These are phyloP conservation scores for Fusarium proliferatum DNA, from an alignment of 2,329 filamentous ascomycete species.

Conservation along the genomic window DNA sequence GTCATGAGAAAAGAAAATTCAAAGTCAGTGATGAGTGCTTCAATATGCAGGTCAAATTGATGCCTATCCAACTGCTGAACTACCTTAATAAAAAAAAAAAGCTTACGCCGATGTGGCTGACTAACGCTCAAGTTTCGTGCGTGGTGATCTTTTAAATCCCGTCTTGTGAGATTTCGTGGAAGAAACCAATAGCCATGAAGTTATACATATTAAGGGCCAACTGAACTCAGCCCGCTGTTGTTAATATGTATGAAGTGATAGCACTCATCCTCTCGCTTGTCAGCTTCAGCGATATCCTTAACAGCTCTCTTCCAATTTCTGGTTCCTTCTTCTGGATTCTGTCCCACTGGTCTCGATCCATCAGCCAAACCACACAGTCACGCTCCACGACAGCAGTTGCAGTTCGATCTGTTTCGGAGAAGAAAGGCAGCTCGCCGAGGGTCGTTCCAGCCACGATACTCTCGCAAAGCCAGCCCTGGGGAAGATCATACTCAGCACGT, in stretches of 20 bases:
- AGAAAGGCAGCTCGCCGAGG: conserved; percentile 96
- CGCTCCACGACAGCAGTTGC: conserved; percentile 87
- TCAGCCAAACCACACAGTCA: conserved; percentile 83
- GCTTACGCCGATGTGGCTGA: conserved; percentile 18
- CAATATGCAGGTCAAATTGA: background rate
- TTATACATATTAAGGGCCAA: background rate
- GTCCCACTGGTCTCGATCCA: conserved; percentile 78
- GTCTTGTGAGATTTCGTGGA: background rate
- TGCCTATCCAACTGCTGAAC: background rate
- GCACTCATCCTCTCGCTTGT: conserved; percentile 91
- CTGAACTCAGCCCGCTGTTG: conserved; percentile 56
- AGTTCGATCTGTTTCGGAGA: conserved; percentile 87
- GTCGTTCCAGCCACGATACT: conserved; percentile 94
- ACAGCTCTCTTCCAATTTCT: conserved; percentile 83
- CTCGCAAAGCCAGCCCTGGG: conserved; percentile 89
- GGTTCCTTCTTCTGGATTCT: conserved; percentile 77
- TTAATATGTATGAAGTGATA: conserved; percentile 68
- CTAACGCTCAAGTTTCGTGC: conserved; percentile 14
- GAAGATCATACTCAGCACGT: conserved; percentile 88
- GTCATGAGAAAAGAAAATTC: background rate
- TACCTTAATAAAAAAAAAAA: background rate
- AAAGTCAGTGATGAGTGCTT: background rate
- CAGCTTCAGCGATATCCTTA: conserved; percentile 90
- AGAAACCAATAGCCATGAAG: background rate
- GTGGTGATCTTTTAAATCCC: background rate